Conservation (phyloP, 73 alveolate species). For the Paramecium bursaria region DNA sequence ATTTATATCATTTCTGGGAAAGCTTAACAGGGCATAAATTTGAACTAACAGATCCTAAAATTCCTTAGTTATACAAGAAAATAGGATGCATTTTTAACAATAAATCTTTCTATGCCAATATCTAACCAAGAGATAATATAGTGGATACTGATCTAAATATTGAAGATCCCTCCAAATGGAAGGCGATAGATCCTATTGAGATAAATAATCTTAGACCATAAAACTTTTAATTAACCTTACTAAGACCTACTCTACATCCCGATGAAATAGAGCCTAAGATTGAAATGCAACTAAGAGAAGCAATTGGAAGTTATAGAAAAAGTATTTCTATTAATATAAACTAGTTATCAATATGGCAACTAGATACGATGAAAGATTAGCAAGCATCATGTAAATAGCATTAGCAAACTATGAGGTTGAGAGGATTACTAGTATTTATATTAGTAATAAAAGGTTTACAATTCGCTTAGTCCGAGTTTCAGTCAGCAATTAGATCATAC, state of each 20-base stretch:
- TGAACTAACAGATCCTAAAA: conserved; percentile 39
- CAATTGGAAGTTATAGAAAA: conserved; percentile 56
- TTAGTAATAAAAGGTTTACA: conserved; percentile 53
- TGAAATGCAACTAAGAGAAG: conserved; percentile 39
- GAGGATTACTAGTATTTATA: conserved; percentile 59
- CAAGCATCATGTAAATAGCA: conserved; percentile 76
- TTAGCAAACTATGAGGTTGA: conserved; percentile 81
- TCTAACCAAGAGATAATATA: conserved; percentile 79
- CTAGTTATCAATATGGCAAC: conserved; percentile 59
- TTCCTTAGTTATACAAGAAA: conserved; percentile 49
- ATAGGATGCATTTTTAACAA: conserved; percentile 49
- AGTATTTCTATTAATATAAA: not conserved
- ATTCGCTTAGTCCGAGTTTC: conserved; percentile 79
- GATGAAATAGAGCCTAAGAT: conserved; percentile 55
- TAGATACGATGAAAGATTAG: conserved; percentile 76
- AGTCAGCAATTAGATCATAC: conserved; percentile 74
- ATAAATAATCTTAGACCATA: not conserved
- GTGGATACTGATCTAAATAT: conserved; percentile 74
- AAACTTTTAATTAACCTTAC: conserved; percentile 17
- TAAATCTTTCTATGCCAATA: conserved; percentile 72
- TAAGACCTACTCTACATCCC: conserved; percentile 30
- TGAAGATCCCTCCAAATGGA: conserved; percentile 83
- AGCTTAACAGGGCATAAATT: conserved; percentile 49
- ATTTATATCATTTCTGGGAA: conserved; percentile 47
- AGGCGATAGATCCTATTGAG: conserved; percentile 72